A percentile compares a stretch with the other conserved stretches of the same genome.
These are phyloP conservation scores for Orbilia oligospora DNA, from an alignment of 2,329 filamentous ascomycete species.

Conservation along the genomic window DNA sequence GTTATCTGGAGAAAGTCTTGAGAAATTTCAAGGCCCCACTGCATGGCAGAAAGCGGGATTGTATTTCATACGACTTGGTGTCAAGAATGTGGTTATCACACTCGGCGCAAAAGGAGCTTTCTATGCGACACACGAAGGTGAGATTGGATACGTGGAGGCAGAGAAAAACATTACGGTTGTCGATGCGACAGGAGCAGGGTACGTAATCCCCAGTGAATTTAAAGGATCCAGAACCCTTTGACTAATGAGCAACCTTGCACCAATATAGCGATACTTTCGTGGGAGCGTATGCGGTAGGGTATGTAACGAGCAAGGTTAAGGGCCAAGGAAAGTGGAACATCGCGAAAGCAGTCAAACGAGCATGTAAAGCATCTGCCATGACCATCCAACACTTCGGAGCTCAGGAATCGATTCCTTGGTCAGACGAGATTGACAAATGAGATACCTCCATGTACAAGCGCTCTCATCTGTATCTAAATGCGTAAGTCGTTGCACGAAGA, in stretches of 20 bases:
- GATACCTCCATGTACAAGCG: conserved; percentile 11
- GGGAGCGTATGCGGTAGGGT: conserved; percentile 17
- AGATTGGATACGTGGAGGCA: conserved; percentile 2
- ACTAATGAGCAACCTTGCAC: conserved; percentile 3
- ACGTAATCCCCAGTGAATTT: not conserved
- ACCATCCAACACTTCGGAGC: conserved; percentile 11
- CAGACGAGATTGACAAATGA: conserved; percentile 16
- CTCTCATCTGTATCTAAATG: conserved; percentile 1
- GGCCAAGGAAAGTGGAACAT: conserved; percentile 10
- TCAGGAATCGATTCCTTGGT: conserved; percentile 23
- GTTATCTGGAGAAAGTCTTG: not conserved
- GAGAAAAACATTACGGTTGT: conserved; percentile 5
- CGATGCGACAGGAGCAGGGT: conserved; percentile 22
- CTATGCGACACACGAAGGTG: conserved; percentile 8
- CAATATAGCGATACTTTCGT: conserved; percentile 14
- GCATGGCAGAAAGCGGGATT: conserved; percentile 15
- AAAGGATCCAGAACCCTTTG: not conserved
- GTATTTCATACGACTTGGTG: conserved; percentile 16
- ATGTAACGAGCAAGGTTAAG: not conserved
- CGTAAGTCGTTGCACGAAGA: not conserved
- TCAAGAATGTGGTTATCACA: conserved; percentile 22
- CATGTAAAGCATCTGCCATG: conserved; percentile 15
- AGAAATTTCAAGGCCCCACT: not conserved
- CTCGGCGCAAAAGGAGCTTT: conserved; percentile 17
- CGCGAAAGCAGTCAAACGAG: conserved; percentile 13